Evolutionary conservation across 2,329 filamentous ascomycete species (phyloP), one percentile per base, ranked within the genome.

Genomic region (Alternaria solani): DNA sequence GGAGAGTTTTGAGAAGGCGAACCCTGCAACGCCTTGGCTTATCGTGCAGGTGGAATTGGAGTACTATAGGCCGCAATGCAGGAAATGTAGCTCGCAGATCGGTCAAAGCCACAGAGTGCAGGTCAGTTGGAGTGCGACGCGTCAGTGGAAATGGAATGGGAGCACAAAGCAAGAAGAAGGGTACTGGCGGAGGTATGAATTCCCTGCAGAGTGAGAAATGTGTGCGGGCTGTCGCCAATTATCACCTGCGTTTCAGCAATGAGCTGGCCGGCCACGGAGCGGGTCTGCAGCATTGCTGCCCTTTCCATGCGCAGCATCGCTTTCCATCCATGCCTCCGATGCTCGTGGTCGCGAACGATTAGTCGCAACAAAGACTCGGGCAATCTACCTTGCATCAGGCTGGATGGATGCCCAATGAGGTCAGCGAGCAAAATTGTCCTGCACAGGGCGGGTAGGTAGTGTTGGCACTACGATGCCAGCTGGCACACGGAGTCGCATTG

Each of bases 41-140:
- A 77, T 78, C 72, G 71, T 73, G 70, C 72, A 74, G 72, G 66
- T 64, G 64, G 65, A 72, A 61, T 67, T 62, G 64, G 69, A 61
- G 68, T 65, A 63, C 67, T 75, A 75, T 67, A 77, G 74, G 75
- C 75, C 75, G 75, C 76, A 77, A 75, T 78, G 76, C 76, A 78
- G 72, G 68, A 73, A 71, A 69, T 62, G 67, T 62, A 74, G 73
- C 74, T 73, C 66, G 70, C 65, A 70, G 69, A 60, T 57, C 23
- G 68, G 69, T 68, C 64, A 71, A 70, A 75, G 72, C 75, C 75
- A 78, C 75, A 69, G 63, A 66, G 67, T 62, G 72, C 69, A 72
- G 66, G 67, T 68, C 69, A 72, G 66, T 67, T 64, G 60, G 68
- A 67, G 62, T 67, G 69, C 61, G 64, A 65, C 63, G 70, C 54